Base-by-base conservation (phyloP, 2,329 filamentous ascomycete species). In the Pseudocercospora vitis region DNA sequence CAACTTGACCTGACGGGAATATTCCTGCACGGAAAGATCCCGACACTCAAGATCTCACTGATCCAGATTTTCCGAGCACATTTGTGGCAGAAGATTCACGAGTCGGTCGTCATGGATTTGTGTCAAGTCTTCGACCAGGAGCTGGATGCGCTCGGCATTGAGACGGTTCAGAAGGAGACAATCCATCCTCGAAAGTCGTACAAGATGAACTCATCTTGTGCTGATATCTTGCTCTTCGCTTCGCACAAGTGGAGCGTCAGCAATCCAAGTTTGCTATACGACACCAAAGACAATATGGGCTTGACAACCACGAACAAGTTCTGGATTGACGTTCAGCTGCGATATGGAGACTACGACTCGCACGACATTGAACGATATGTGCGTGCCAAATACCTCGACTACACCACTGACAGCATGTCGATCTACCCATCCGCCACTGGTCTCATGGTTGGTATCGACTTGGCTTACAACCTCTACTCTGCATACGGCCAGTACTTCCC, bases 171-270 rank as follows among this genome's bases (percentile, higher is more conserved):
- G 70, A 99, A 99, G 74, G 94, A 99, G 76, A 97, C 94, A 0
- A 99, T 99, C 55, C 94, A 99, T 78, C 94, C 94, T 48, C 84
- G 94, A 83, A 99, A 99, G 76, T 96, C 91, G 3, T 99, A 99
- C 83, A 99, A 99, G 83, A 99, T 99, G 94, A 99, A 99, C 79
- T 96, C 91, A 67, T 97, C 92, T 53, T 97, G 94, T 67, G 94
- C 95, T 3, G 94, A 99, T 72, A 96, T 99, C 59, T 80, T 97
- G 50, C 82, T 99, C 7, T 99, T 99, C 68, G 92, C 94, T 31
- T 95, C 88, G 60, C 94, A 97, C 77, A 99, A 97, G 73, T 99
- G 95, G 95, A 97, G 95, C 59, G 91, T 99, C 48, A 96, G 91
- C 0, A 81, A 89, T 2, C 95, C 94, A 1, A 97, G 92, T 2